A percentile compares a stretch with the other conserved stretches of the same genome.
Evolutionary conservation across 169 alveolate genomes (phyloP).

Genomic region (Theileria orientalis): DNA sequence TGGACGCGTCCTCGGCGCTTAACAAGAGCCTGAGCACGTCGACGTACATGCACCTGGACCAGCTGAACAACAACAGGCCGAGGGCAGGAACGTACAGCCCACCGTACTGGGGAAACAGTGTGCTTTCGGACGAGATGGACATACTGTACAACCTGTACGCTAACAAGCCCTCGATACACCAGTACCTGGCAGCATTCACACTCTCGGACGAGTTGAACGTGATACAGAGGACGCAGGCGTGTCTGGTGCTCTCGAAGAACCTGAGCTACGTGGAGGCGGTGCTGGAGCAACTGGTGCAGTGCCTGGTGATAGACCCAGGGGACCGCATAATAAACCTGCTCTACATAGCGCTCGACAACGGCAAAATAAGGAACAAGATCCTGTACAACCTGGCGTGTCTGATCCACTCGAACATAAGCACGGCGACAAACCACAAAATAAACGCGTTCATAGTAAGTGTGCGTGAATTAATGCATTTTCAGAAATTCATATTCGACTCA

Average conservation of each 20-base stretch:
- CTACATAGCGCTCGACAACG: constrained; percentile 8
- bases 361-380: constrained; percentile 11
- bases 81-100: not conserved
- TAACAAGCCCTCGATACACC: constrained; percentile 12
- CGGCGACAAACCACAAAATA: constrained; percentile 19
- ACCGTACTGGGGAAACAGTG: not conserved
- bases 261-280: constrained; percentile 16
- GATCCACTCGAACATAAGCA: constrained; percentile 18
- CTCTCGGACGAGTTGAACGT: constrained; percentile 31
- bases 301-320: constrained; percentile 55
- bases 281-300: constrained; percentile 55
- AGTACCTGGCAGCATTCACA: constrained; percentile 25
- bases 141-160: constrained; percentile 37
- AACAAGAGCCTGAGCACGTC: not conserved
- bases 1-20: constrained; percentile 3
- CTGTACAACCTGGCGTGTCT: constrained; percentile 50
- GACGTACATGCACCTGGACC: not conserved
- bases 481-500: constrained; percentile 10
- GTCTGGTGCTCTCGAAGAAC: constrained; percentile 38
- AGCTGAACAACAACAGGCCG: not conserved
- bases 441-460: constrained; percentile 25
- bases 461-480: not conserved
- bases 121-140: constrained; percentile 1
- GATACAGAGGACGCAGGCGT: constrained; percentile 61
- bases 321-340: constrained; percentile 56